phyloP scores from a whole-genome alignment of 352 stramenopile genomes.

The Phytophthora colocasiae region DNA sequence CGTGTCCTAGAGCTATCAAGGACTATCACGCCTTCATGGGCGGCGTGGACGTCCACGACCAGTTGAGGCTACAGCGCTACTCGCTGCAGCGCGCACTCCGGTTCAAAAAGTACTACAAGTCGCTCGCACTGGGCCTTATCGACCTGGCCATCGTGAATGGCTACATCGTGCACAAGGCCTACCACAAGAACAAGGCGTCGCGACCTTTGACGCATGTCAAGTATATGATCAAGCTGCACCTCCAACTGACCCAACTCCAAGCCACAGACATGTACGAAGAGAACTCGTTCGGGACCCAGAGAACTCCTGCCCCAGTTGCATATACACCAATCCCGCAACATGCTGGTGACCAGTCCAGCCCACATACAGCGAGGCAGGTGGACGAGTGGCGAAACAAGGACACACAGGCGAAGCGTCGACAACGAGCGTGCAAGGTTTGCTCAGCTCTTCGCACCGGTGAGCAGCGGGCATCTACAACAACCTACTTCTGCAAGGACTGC shows the following conservation, averaged over 20 bases:
- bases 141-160: too few relatives aligned
- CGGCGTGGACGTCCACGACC: too few relatives aligned
- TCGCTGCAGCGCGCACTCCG: too few relatives aligned
- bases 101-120: too few relatives aligned
- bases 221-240: slow-evolving; percentile 19
- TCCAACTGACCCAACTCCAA: slow-evolving; percentile 2
- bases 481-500: background rate
- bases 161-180: too few relatives aligned
- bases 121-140: too few relatives aligned
- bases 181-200: too few relatives aligned
- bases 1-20: too few relatives aligned
- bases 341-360: background rate
- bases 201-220: too few relatives aligned
- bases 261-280: slow-evolving; percentile 18
- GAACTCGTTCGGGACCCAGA: slow-evolving; percentile 17
- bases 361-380: background rate
- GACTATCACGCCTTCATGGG: too few relatives aligned
- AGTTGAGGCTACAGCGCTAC: too few relatives aligned
- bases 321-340: background rate
- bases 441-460: background rate
- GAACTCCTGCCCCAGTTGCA: background rate
- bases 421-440: background rate
- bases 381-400: background rate
- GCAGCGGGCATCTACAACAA: background rate
- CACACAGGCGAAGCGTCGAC: background rate